Evolutionary conservation across 768 basidiomycete species (phyloP), one percentile per base, ranked within the genome.

Genomic region (Agrocybe praecox): DNA sequence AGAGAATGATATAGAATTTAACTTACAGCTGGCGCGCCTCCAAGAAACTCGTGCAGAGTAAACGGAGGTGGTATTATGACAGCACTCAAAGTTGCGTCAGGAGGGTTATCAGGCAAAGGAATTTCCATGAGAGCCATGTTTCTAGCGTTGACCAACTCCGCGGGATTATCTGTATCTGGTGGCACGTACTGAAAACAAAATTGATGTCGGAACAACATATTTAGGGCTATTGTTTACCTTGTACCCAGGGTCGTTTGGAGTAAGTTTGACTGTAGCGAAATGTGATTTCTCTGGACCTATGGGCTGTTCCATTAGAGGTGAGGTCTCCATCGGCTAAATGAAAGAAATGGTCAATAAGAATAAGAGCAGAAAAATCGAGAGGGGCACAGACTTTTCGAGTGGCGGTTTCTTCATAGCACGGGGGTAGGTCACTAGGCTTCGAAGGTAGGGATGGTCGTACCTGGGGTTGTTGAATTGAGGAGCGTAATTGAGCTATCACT

Each of bases 21-120:
- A 74, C 81, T 61, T 73, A 90, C 89, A 24, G 82, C 81, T 11
- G 83, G 76, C 12, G 79, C 74, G 55, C 79, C 82, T 17, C 76
- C 77, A 4, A 91, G 72, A 60, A 91, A 90, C 56, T 92, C 90
- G 45, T 89, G 84, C 12, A 92, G 67, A 15, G 84, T 86, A 59
- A 84, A 77, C 8, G 86, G 77, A 8, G 83, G 58, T 7, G 88
- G 89, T 24, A 92, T 82, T 48, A 84, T 59, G 53, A 92, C 86
- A 0, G 90, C 90, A 49, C 80, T 85, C 46, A 92, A 75, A 1
- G 81, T 81, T 50, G 88, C 86, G 34, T 85, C 82, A 0, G 89
- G 89, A 36, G 84, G 80, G 49, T 81, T 81, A 1, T 72, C 65
- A 6, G 90, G 90, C 6, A 92, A 71, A 9, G 88, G 88, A 40